These are phyloP conservation scores for Leishmania gerbilli DNA, from an alignment of 208 protist species.

Conservation along the genomic window DNA sequence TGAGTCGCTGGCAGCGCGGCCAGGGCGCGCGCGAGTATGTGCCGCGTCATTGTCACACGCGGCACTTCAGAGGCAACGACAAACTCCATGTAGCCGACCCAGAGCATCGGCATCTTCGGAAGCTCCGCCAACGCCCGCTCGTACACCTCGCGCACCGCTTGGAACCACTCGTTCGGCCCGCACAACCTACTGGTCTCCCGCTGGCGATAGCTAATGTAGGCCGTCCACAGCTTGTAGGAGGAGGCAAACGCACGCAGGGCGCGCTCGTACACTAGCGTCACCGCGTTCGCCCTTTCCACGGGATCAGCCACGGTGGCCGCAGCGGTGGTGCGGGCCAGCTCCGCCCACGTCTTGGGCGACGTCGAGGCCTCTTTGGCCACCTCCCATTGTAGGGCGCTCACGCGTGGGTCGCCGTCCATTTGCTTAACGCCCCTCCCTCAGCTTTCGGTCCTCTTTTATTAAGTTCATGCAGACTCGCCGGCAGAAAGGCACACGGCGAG, in stretches of 20 bases:
- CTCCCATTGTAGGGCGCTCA: slow-evolving; percentile 72
- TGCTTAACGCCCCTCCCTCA: neutral
- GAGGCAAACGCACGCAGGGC: slow-evolving; percentile 63
- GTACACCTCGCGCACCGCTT: slow-evolving; percentile 61
- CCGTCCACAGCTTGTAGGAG: slow-evolving; percentile 86
- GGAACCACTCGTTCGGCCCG: slow-evolving; percentile 70
- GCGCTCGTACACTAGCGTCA: slow-evolving; percentile 76
- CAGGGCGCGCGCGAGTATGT: slow-evolving; percentile 54
- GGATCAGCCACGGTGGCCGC: slow-evolving; percentile 19
- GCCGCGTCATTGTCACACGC: slow-evolving; percentile 67
- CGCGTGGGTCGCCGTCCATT: slow-evolving; percentile 31
- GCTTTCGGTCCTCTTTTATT: neutral
- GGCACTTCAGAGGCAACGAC: slow-evolving; percentile 41
- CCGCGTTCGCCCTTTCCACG: slow-evolving; percentile 54
- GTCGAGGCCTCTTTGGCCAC: slow-evolving; percentile 40
- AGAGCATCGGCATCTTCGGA: slow-evolving; percentile 78
- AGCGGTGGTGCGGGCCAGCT: slow-evolving; percentile 39
- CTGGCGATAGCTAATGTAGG: slow-evolving; percentile 65
- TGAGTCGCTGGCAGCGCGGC: slow-evolving; percentile 71
- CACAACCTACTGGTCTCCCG: slow-evolving; percentile 48
- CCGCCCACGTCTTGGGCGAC: slow-evolving; percentile 71
- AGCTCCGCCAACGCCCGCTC: slow-evolving; percentile 73
- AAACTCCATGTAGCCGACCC: slow-evolving; percentile 75
- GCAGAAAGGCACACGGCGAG: neutral
- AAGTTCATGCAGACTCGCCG: neutral